Conservation (phyloP, 2,329 filamentous ascomycete genomes). For the Raffaelea ambrosiae region DNA sequence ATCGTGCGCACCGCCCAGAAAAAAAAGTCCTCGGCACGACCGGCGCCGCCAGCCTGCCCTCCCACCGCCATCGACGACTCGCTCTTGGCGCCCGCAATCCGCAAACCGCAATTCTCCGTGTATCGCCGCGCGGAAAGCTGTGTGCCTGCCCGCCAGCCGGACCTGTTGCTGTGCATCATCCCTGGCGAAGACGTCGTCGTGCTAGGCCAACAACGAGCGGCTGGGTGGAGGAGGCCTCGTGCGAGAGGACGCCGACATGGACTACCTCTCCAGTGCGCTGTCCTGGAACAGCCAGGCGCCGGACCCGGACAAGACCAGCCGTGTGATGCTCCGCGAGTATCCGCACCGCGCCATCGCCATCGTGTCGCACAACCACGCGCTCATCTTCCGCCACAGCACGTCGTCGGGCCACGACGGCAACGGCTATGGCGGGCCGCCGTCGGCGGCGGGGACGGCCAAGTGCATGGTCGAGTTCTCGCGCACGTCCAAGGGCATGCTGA, state of each 20-base stretch:
- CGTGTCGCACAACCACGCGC: slow-evolving; percentile 66
- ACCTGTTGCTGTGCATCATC: too few relatives aligned
- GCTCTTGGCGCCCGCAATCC: not conserved
- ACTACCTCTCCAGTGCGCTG: slow-evolving; percentile 30
- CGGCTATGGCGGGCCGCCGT: slow-evolving; percentile 25
- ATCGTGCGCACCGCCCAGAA: too few relatives aligned
- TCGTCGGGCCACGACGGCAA: slow-evolving; percentile 31
- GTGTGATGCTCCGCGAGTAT: slow-evolving; percentile 77
- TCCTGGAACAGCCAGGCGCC: slow-evolving; percentile 38
- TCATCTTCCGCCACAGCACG: slow-evolving; percentile 75
- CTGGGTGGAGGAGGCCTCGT: not conserved
- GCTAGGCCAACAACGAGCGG: too few relatives aligned
- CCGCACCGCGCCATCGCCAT: slow-evolving; percentile 84
- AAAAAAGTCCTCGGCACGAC: not conserved
- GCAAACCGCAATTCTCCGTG: not conserved
- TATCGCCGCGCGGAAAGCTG: too few relatives aligned
- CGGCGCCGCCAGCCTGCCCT: not conserved
- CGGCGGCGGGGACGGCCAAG: slow-evolving; percentile 39
- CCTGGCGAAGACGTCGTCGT: too few relatives aligned
- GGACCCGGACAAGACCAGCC: slow-evolving; percentile 55
- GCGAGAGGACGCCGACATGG: slow-evolving; percentile 29
- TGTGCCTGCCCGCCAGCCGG: too few relatives aligned
- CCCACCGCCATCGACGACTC: not conserved
- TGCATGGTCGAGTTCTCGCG: slow-evolving; percentile 86
- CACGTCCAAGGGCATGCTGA: slow-evolving; percentile 55